These are phyloP conservation scores for Pseudogymnoascus pannorum DNA, from an alignment of 2,329 filamentous ascomycete species.

Conservation along the genomic window DNA sequence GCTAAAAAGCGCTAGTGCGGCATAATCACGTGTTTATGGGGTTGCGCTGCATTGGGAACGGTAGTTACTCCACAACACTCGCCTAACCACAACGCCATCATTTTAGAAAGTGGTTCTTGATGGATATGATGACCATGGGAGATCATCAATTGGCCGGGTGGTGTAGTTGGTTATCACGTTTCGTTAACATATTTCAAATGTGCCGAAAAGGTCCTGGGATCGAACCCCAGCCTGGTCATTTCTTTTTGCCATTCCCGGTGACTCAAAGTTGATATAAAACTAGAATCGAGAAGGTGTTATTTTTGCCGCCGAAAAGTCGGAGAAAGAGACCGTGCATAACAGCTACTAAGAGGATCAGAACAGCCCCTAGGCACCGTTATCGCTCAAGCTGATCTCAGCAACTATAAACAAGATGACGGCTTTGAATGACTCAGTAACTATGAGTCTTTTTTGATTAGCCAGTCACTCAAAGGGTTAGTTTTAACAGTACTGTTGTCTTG, in stretches of 20 bases:
- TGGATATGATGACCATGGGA: background rate
- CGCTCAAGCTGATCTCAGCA: background rate
- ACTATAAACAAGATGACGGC: background rate
- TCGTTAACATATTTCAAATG: constrained; percentile 2
- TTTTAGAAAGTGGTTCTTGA: background rate
- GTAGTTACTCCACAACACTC: background rate
- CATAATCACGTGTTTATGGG: constrained; percentile 1
- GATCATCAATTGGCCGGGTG: background rate
- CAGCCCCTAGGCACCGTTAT: background rate
- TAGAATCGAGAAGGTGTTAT: background rate
- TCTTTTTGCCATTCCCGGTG: background rate
- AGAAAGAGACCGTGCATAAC: background rate
- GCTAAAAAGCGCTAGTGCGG: background rate
- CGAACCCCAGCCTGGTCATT: constrained; percentile 6
- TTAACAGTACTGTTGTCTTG: too few relatives aligned
- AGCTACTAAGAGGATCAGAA: background rate
- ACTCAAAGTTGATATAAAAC: background rate
- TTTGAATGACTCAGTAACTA: background rate
- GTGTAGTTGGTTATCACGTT: constrained; percentile 8
- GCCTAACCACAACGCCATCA: background rate
- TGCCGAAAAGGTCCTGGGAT: constrained; percentile 5
- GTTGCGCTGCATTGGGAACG: background rate
- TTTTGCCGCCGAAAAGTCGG: background rate
- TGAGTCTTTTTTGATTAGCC: background rate
- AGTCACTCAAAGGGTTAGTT: background rate